Evolutionary conservation across 176 grass and related monocot genomes (phyloP).

Genomic region (Eleusine indica): DNA sequence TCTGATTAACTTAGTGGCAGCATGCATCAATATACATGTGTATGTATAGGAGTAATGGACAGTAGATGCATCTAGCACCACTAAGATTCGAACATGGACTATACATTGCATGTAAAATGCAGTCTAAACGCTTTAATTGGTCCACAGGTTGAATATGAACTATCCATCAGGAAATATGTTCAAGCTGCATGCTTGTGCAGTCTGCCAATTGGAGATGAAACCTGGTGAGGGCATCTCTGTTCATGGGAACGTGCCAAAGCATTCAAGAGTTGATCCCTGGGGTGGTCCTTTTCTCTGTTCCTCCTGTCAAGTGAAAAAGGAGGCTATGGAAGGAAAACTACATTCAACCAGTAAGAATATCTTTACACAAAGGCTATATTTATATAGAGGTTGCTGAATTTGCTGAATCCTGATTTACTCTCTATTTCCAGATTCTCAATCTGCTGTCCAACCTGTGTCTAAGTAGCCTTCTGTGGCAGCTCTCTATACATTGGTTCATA

Average conservation of each 20-base stretch:
- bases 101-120: constrained; percentile 29
- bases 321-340: constrained; percentile 92
- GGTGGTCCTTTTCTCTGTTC: constrained; percentile 90
- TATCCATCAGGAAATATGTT: constrained; percentile 67
- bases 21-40: constrained; percentile 23
- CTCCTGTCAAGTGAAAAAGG: constrained; percentile 84
- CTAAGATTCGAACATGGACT: constrained; percentile 7
- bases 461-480: constrained; percentile 36
- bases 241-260: constrained; percentile 53
- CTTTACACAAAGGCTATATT: constrained; percentile 20
- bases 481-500: constrained; percentile 37
- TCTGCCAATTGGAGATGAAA: constrained; percentile 92
- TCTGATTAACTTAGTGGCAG: not conserved
- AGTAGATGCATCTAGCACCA: not conserved
- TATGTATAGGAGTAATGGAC: not conserved
- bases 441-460: constrained; percentile 44
- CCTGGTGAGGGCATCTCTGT: constrained; percentile 86
- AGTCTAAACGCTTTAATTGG: constrained; percentile 29
- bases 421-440: constrained; percentile 63
- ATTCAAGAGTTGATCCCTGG: constrained; percentile 63
- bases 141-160: constrained; percentile 68
- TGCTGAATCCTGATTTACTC: constrained; percentile 39
- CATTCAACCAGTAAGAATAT: constrained; percentile 57
- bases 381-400: constrained; percentile 26
- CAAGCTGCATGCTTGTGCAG: constrained; percentile 75